Conservation (phyloP, 2,329 filamentous ascomycete species). For the Exophiala alcalophila region DNA sequence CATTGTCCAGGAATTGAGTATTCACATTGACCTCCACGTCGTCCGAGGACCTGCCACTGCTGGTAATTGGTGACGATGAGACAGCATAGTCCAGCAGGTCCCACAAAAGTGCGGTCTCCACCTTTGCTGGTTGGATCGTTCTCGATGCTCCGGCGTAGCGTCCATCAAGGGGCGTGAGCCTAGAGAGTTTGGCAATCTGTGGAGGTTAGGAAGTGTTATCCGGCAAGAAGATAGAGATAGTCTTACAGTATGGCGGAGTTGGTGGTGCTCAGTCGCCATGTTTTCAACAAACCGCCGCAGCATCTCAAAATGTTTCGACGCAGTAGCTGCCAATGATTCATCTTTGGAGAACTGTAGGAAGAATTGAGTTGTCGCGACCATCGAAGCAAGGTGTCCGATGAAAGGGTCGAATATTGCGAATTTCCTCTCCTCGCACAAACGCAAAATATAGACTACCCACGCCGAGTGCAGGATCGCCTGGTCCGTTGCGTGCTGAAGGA, state of each 20-base stretch:
- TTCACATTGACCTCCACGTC: conserved; percentile 26
- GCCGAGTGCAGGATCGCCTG: conserved; percentile 24
- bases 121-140: conserved; percentile 16
- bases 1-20: conserved; percentile 27
- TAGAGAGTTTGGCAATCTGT: conserved; percentile 15
- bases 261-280: conserved; percentile 15
- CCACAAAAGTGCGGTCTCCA: conserved; percentile 25
- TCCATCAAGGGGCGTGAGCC: conserved; percentile 19
- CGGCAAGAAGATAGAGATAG: not conserved
- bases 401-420: conserved; percentile 25
- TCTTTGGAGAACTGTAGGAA: conserved; percentile 26
- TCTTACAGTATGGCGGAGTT: conserved; percentile 25
- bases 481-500: conserved; percentile 27
- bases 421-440: conserved; percentile 16
- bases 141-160: too few species aligned
- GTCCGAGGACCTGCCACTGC: conserved; percentile 14
- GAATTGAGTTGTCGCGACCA: conserved; percentile 21
- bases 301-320: conserved; percentile 18
- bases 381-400: conserved; percentile 23
- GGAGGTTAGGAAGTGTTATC: not conserved
- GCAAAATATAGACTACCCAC: conserved; percentile 23
- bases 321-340: conserved; percentile 12
- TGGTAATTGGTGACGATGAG: conserved; percentile 17
- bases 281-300: conserved; percentile 20
- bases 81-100: conserved; percentile 27